Percentiles rank a stretch among this genome's conserved stretches.
Evolutionary conservation across 371 early-diverging fungal species (phyloP).

Genomic region (Mortierella sp.): DNA sequence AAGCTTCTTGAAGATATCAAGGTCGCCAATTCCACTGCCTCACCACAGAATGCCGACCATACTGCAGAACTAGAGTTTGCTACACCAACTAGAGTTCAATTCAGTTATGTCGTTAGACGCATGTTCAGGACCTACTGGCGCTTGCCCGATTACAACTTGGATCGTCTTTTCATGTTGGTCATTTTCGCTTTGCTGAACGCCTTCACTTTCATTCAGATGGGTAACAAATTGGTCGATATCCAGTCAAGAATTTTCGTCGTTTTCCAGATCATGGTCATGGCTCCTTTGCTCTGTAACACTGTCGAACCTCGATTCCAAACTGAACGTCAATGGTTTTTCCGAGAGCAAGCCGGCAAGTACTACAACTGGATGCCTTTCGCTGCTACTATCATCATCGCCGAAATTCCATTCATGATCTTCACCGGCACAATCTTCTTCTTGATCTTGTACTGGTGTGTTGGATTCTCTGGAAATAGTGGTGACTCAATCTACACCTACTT

Average conservation of each 20-base stretch:
- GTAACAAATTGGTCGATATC: conserved; percentile 68
- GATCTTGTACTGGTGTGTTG: conserved; percentile 80
- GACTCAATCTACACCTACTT: conserved; percentile 75
- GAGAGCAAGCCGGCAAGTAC: conserved; percentile 78
- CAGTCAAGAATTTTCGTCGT: conserved; percentile 81
- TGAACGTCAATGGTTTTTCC: conserved; percentile 76
- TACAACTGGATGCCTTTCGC: conserved; percentile 80
- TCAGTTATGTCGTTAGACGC: conserved; percentile 69
- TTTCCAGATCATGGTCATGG: conserved; percentile 74
- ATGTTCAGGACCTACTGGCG: conserved; percentile 78
- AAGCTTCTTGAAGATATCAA: conserved; percentile 17
- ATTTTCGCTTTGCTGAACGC: conserved; percentile 74
- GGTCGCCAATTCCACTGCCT: background rate
- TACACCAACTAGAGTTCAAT: conserved; percentile 43
- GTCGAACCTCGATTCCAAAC: conserved; percentile 80
- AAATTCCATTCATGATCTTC: conserved; percentile 71
- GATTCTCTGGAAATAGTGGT: conserved; percentile 64
- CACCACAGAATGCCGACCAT: background rate
- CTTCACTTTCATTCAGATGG: conserved; percentile 79
- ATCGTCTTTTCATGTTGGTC: conserved; percentile 64
- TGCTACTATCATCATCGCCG: conserved; percentile 66
- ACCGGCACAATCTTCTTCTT: conserved; percentile 71
- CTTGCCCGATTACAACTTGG: conserved; percentile 74
- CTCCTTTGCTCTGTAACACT: conserved; percentile 75
- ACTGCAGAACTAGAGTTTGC: conserved; percentile 39